These are phyloP conservation scores for Lindgomyces ingoldianus DNA, from an alignment of 495 filamentous ascomycete species.

Conservation along the genomic window DNA sequence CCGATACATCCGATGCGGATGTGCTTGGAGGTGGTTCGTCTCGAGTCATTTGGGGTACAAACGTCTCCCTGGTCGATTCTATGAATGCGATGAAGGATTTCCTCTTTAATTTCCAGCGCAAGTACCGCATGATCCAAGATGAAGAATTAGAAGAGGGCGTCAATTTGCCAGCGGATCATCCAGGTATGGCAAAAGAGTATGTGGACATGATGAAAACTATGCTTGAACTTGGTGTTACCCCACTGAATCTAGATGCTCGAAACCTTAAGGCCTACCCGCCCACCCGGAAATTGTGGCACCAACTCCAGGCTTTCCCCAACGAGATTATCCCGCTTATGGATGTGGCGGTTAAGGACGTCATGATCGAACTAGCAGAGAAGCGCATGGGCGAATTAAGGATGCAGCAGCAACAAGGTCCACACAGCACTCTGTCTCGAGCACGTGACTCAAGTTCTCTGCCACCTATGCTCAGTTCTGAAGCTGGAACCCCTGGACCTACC, in stretches of 20 bases:
- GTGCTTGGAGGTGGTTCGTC: constrained; percentile 76
- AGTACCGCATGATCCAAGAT: constrained; percentile 88
- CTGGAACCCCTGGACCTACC: constrained; percentile 44
- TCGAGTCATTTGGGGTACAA: constrained; percentile 94
- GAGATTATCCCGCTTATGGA: constrained; percentile 98
- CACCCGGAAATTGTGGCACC: constrained; percentile 92
- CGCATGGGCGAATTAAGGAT: constrained; percentile 71
- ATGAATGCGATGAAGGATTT: constrained; percentile 87
- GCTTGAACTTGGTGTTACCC: constrained; percentile 77
- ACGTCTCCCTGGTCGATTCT: constrained; percentile 88
- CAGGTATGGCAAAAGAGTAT: constrained; percentile 72
- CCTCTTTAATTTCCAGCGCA: constrained; percentile 80
- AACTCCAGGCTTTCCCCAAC: constrained; percentile 85
- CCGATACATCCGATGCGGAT: constrained; percentile 88
- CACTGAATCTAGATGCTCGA: constrained; percentile 81
- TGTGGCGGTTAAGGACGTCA: constrained; percentile 85
- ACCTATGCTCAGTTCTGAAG: constrained; percentile 73
- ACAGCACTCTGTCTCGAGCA: constrained; percentile 43
- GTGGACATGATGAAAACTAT: constrained; percentile 85
- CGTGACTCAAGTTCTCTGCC: constrained; percentile 68
- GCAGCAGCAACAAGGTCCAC: constrained; percentile 54
- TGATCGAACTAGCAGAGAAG: constrained; percentile 83
- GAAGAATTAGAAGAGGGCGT: constrained; percentile 73
- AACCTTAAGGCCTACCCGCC: constrained; percentile 93
- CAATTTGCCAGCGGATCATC: constrained; percentile 53